Percentiles rank a stretch among this genome's conserved stretches.
phyloP scores from a whole-genome alignment of 495 filamentous ascomycete genomes.

The Rhypophila decipiens region DNA sequence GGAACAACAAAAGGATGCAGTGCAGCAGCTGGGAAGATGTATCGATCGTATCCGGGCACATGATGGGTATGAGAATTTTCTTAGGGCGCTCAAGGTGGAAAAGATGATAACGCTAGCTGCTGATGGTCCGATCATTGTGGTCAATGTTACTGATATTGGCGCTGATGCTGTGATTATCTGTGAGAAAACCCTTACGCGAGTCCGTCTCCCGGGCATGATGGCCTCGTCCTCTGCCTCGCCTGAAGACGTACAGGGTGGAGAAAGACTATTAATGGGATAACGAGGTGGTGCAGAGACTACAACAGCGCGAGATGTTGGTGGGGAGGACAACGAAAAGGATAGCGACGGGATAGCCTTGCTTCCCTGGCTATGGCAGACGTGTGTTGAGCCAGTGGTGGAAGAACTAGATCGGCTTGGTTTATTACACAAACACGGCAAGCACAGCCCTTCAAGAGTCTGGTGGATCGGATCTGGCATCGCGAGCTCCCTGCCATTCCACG shows the following conservation, averaged over 20 bases:
- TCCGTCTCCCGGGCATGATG: no score
- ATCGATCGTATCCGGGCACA: background rate
- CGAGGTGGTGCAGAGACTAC: background rate
- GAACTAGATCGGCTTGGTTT: background rate
- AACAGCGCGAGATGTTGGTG: background rate
- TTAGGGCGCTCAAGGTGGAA: background rate
- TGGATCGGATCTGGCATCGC: conserved; percentile 1
- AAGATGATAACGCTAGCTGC: background rate
- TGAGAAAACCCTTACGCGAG: no score
- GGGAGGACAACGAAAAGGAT: no score
- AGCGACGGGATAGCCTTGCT: no score
- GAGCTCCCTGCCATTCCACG: conserved; percentile 1
- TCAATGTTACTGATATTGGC: background rate
- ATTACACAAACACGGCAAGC: background rate
- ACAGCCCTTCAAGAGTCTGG: background rate
- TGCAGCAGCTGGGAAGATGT: background rate
- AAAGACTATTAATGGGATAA: no score
- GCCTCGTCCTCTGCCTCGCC: no score
- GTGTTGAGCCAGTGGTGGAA: background rate
- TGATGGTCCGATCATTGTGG: background rate
- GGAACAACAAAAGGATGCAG: no score
- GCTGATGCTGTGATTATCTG: background rate
- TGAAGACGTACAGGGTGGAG: no score
- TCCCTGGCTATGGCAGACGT: background rate
- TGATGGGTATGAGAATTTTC: background rate